Evolutionary conservation across 2,329 filamentous ascomycete species (phyloP).

Genomic region (Coniella vitis): DNA sequence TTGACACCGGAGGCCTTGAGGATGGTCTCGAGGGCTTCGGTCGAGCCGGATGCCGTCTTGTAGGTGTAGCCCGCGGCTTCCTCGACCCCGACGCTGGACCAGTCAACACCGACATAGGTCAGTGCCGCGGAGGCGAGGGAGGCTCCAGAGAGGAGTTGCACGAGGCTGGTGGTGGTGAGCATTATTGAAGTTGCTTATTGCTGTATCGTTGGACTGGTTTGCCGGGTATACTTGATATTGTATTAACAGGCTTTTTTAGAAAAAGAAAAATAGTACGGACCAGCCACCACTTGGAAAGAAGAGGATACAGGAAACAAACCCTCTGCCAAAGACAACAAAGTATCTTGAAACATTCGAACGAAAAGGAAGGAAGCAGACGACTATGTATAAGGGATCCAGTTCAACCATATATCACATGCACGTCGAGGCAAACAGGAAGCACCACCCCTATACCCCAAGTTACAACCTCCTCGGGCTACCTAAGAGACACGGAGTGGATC

Average conservation of each 20-base stretch:
- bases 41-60: slow-evolving; percentile 46
- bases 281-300: too few relatives aligned
- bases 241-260: background rate
- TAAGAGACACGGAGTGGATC: too few relatives aligned
- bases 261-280: too few relatives aligned
- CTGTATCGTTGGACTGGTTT: background rate
- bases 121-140: slow-evolving; percentile 11
- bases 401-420: too few relatives aligned
- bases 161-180: slow-evolving; percentile 1
- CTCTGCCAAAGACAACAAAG: too few relatives aligned
- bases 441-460: too few relatives aligned
- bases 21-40: slow-evolving; percentile 55
- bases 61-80: slow-evolving; percentile 56
- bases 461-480: too few relatives aligned
- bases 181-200: background rate
- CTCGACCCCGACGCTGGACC: slow-evolving; percentile 56
- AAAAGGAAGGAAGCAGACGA: too few relatives aligned
- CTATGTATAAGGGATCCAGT: too few relatives aligned
- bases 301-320: too few relatives aligned
- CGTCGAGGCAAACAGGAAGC: too few relatives aligned
- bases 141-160: slow-evolving; percentile 1
- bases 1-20: slow-evolving; percentile 57
- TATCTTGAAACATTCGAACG: too few relatives aligned
- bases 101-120: slow-evolving; percentile 14
- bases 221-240: background rate